Evolutionary conservation across 495 filamentous ascomycete species (phyloP).

Genomic region (Darksidea phi): DNA sequence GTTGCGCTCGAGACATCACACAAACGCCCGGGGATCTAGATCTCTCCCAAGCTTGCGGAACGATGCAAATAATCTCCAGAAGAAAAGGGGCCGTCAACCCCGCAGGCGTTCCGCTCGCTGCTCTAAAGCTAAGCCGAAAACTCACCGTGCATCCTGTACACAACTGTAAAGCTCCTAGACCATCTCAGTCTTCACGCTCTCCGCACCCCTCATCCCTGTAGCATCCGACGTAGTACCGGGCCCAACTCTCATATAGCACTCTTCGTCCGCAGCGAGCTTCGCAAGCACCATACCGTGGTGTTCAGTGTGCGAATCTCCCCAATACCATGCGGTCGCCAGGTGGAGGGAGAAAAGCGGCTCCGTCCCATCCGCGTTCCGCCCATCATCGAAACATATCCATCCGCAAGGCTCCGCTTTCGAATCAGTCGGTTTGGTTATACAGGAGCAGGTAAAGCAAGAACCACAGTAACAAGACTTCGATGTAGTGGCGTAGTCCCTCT

Average conservation of each 20-base stretch:
- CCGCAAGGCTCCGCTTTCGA: background rate
- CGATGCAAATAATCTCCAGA: no score
- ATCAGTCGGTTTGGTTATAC: background rate
- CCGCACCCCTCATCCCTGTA: no score
- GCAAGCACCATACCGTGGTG: background rate
- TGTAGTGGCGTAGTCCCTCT: background rate
- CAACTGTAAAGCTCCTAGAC: no score
- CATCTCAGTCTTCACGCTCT: no score
- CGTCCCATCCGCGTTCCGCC: background rate
- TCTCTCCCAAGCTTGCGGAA: no score
- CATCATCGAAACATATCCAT: constrained; percentile 2
- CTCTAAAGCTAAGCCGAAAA: no score
- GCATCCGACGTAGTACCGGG: no score
- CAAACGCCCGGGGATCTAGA: no score
- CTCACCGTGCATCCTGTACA: no score
- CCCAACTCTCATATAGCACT: background rate
- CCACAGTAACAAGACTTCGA: background rate
- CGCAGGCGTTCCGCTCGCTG: no score
- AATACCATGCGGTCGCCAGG: background rate
- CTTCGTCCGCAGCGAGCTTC: background rate
- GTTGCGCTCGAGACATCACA: no score
- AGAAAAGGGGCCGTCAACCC: no score
- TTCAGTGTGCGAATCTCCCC: background rate
- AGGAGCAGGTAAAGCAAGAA: background rate
- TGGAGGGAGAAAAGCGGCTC: background rate